A percentile compares a stretch with the other conserved stretches of the same genome.
Evolutionary conservation across 371 early-diverging fungal species (phyloP).

Genomic region (Zychaea mexicana): DNA sequence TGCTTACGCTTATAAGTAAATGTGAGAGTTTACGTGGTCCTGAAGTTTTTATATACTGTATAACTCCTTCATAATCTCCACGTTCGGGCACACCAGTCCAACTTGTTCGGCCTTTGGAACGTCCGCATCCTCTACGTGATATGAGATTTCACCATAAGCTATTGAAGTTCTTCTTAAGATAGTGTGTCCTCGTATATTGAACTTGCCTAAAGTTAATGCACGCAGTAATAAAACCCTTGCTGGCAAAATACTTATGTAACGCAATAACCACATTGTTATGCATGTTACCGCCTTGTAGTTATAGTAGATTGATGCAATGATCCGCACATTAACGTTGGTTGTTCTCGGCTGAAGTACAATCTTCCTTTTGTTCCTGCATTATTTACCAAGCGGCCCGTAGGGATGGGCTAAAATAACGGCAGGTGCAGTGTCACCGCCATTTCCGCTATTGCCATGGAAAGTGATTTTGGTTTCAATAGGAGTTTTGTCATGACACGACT

Average conservation of each 20-base stretch:
- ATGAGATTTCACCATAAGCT: no score
- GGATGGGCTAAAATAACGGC: slow-evolving; percentile 47
- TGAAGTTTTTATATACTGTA: slow-evolving; percentile 34
- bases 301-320: no score
- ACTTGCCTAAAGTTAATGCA: slow-evolving; percentile 57
- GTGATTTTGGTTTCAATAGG: slow-evolving; percentile 21
- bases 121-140: slow-evolving; percentile 58
- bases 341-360: no score
- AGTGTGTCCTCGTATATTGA: background rate
- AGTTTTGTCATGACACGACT: slow-evolving; percentile 24
- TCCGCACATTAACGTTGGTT: no score
- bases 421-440: slow-evolving; percentile 10
- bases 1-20: slow-evolving; percentile 24
- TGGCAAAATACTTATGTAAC: slow-evolving; percentile 29
- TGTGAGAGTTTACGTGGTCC: background rate
- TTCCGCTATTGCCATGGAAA: slow-evolving; percentile 4
- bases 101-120: slow-evolving; percentile 55
- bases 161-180: no score
- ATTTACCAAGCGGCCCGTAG: slow-evolving; percentile 50
- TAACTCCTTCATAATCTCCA: slow-evolving; percentile 52
- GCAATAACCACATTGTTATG: slow-evolving; percentile 47
- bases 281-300: slow-evolving; percentile 34
- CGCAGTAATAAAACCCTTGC: slow-evolving; percentile 29
- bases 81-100: slow-evolving; percentile 63
- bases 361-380: background rate